A percentile compares a stretch with the other conserved stretches of the same genome.
phyloP scores from a whole-genome alignment of 495 filamentous ascomycete species.

The Aspergillus indologenus region DNA sequence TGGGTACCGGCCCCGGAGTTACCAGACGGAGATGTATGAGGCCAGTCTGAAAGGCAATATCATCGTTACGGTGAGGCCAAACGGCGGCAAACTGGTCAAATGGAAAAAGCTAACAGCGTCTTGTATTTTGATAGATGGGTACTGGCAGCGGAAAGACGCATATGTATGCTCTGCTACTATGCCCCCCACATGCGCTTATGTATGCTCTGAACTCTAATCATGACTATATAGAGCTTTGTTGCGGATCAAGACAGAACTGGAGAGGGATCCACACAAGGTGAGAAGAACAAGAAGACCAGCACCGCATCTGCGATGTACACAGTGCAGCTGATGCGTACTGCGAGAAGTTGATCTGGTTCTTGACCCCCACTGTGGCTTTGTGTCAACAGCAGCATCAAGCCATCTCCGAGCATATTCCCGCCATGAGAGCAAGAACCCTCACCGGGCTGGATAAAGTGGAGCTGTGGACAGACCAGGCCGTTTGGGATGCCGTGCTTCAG shows the following conservation, averaged over 20 bases:
- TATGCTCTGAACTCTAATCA: slow-evolving; percentile 7
- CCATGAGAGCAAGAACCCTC: slow-evolving; percentile 60
- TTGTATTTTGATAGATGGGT: slow-evolving; percentile 66
- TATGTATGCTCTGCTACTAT: slow-evolving; percentile 55
- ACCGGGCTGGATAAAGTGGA: slow-evolving; percentile 68
- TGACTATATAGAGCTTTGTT: slow-evolving; percentile 59
- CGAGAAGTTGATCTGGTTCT: slow-evolving; percentile 75
- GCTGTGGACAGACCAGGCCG: slow-evolving; percentile 65
- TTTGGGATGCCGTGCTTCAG: slow-evolving; percentile 71
- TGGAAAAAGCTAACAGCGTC: not conserved
- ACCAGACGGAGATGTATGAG: slow-evolving; percentile 90
- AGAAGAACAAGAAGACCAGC: slow-evolving; percentile 7
- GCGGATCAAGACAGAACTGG: slow-evolving; percentile 74
- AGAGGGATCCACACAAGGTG: slow-evolving; percentile 60
- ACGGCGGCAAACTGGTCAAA: not conserved
- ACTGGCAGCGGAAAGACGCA: slow-evolving; percentile 92
- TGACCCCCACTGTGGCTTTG: slow-evolving; percentile 74
- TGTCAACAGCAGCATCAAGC: slow-evolving; percentile 69
- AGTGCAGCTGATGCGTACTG: too few relatives aligned
- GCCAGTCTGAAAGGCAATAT: slow-evolving; percentile 75
- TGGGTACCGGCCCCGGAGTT: slow-evolving; percentile 56
- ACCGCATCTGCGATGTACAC: too few relatives aligned
- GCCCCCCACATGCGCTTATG: not conserved
- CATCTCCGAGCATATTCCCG: slow-evolving; percentile 59
- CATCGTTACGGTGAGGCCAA: slow-evolving; percentile 68